Evolutionary conservation across 345 rosid genomes (phyloP).

Genomic region (Gossypium mustelinum): DNA sequence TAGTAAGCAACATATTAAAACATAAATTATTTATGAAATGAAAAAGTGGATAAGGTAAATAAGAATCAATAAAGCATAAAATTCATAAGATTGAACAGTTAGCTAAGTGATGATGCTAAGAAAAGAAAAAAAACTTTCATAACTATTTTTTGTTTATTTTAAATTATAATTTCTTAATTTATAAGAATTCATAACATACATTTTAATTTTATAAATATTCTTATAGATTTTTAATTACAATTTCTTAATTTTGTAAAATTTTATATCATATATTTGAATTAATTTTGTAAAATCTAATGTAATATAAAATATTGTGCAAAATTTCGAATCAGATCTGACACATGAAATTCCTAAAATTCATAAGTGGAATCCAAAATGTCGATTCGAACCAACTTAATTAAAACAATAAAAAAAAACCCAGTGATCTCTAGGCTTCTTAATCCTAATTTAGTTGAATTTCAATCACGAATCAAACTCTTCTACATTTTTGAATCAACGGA

Average conservation of each 20-base stretch:
- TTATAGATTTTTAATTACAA: neutral
- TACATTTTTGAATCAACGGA: neutral
- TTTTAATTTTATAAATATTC: neutral
- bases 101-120: neutral
- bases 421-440: neutral
- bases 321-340: neutral
- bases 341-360: no score
- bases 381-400: neutral
- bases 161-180: neutral
- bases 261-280: neutral
- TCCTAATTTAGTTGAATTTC: neutral
- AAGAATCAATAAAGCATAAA: neutral
- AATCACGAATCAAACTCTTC: neutral
- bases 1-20: neutral
- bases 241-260: neutral
- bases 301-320: neutral
- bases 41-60: neutral
- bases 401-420: neutral
- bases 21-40: neutral
- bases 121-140: constrained; percentile 8
- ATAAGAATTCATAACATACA: neutral
- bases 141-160: neutral
- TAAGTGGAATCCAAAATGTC: neutral
- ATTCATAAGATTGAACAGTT: neutral
- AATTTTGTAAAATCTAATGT: neutral